Percentiles rank a stretch among this genome's conserved stretches.
phyloP scores from a whole-genome alignment of 169 alveolate genomes.

The Ichthyophthirius multifiliis region DNA sequence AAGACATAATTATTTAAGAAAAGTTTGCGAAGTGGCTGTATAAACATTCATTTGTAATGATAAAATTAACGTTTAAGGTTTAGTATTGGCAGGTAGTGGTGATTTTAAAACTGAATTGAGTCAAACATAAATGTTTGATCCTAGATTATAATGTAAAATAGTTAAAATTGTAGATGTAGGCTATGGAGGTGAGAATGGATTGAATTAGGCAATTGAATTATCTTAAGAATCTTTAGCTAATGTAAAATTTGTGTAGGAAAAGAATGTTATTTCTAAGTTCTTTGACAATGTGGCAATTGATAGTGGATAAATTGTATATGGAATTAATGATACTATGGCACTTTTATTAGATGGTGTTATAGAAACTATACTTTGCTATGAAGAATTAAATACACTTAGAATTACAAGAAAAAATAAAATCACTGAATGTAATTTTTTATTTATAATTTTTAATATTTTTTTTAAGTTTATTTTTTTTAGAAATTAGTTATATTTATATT shows the following conservation, averaged over 20 bases:
- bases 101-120: conserved; percentile 96
- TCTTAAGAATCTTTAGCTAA: conserved; percentile 92
- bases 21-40: conserved; percentile 98
- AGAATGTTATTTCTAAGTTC: conserved; percentile 89
- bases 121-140: conserved; percentile 41
- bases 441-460: not conserved
- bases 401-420: conserved; percentile 44
- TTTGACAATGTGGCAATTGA: conserved; percentile 98
- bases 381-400: conserved; percentile 87
- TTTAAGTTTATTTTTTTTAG: not conserved
- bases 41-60: conserved; percentile 96
- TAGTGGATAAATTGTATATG: conserved; percentile 96
- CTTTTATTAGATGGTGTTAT: conserved; percentile 96
- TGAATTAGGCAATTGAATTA: conserved; percentile 97
- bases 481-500: not conserved
- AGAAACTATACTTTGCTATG: conserved; percentile 94
- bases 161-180: conserved; percentile 95
- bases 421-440: conserved; percentile 22
- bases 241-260: conserved; percentile 87
- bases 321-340: conserved; percentile 93
- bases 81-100: conserved; percentile 98
- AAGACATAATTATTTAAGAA: conserved; percentile 97
- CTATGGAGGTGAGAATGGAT: conserved; percentile 99
- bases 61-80: conserved; percentile 87
- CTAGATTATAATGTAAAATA: conserved; percentile 28